Evolutionary conservation across 495 filamentous ascomycete genomes (phyloP).

Genomic region (Neurospora sp.): DNA sequence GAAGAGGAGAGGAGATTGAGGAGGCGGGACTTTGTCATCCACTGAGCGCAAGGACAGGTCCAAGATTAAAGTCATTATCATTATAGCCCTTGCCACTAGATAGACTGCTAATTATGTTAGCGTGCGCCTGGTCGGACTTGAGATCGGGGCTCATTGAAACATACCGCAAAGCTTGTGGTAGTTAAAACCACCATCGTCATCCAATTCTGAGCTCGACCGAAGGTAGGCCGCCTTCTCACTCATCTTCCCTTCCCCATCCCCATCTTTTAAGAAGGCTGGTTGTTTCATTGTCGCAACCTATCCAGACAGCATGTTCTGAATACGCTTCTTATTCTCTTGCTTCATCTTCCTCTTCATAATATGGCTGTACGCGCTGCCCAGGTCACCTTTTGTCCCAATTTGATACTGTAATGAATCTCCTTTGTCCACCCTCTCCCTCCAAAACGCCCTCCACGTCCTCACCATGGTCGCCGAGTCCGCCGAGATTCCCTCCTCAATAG

Average conservation of each 20-base stretch:
- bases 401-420: not conserved
- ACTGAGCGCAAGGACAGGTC: not conserved
- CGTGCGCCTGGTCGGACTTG: not conserved
- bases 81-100: not conserved
- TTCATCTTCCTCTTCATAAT: not conserved
- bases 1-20: not conserved
- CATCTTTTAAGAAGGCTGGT: not conserved
- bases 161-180: not conserved
- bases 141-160: not conserved
- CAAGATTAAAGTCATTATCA: not conserved
- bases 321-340: not conserved
- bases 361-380: not conserved
- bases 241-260: not conserved
- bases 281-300: not conserved
- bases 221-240: not conserved
- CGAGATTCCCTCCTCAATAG: not conserved
- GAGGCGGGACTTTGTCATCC: not conserved
- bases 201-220: not conserved
- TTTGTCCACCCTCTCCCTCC: not conserved
- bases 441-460: not conserved
- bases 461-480: not conserved
- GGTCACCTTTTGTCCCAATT: not conserved
- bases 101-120: not conserved
- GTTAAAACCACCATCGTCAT: not conserved
- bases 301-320: not conserved